phyloP scores from a whole-genome alignment of 1,139 yeast genomes.

The Yamadazyma siamensis region DNA sequence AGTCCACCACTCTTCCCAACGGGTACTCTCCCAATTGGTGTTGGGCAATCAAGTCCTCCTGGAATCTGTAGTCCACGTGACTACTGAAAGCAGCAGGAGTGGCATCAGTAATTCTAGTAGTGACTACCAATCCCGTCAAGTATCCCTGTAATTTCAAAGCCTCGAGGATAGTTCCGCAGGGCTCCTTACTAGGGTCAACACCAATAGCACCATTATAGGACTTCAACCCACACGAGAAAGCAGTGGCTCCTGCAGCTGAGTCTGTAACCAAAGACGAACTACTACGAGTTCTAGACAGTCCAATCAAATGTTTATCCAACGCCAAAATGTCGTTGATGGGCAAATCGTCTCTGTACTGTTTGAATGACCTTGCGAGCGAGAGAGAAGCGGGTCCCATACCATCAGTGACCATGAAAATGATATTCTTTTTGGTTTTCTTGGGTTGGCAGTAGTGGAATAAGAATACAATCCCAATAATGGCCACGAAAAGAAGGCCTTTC shows the following conservation, averaged over 20 bases:
- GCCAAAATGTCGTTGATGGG: conserved; percentile 50
- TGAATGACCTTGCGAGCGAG: conserved; percentile 67
- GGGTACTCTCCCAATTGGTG: conserved; percentile 81
- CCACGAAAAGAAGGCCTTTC: no score
- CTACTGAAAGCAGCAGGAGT: conserved; percentile 88
- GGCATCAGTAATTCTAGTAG: conserved; percentile 70
- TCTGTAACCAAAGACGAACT: conserved; percentile 73
- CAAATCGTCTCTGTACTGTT: conserved; percentile 54
- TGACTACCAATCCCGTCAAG: conserved; percentile 80
- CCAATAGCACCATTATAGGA: conserved; percentile 87
- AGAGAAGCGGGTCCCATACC: conserved; percentile 90
- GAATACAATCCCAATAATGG: no score
- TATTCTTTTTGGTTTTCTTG: conserved; percentile 33
- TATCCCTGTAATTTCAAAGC: conserved; percentile 78
- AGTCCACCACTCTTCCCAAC: conserved; percentile 72
- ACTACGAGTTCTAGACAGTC: conserved; percentile 77
- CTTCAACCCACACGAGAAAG: conserved; percentile 75
- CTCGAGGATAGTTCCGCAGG: conserved; percentile 83
- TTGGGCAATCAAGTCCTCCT: conserved; percentile 80
- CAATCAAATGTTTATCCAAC: conserved; percentile 67
- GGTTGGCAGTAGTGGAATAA: no score
- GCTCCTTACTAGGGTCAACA: conserved; percentile 55
- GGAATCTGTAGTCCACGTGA: conserved; percentile 68
- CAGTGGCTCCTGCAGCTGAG: conserved; percentile 94
- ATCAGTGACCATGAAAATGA: conserved; percentile 82